A percentile compares a stretch with the other conserved stretches of the same genome.
These are phyloP conservation scores for Epichloe sibirici DNA, from an alignment of 2,329 filamentous ascomycete species.

Conservation along the genomic window DNA sequence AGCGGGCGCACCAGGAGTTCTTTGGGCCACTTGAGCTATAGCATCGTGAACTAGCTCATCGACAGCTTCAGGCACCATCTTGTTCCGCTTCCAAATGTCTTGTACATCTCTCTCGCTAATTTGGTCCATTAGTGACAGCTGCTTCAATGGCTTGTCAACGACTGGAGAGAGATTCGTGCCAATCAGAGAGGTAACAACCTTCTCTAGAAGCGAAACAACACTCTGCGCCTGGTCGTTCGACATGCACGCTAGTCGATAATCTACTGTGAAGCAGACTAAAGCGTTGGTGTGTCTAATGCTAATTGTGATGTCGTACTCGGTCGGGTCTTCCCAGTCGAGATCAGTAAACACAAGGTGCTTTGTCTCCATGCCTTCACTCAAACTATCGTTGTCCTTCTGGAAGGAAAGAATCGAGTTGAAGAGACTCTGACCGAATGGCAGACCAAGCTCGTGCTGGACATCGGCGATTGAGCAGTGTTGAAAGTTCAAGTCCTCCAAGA, in stretches of 20 bases:
- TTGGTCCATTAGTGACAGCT: background rate
- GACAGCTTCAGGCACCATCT: background rate
- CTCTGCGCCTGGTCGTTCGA: background rate
- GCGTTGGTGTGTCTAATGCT: slow-evolving; percentile 6
- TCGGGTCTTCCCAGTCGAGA: slow-evolving; percentile 11
- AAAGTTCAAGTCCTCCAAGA: slow-evolving; percentile 32
- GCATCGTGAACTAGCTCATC: background rate
- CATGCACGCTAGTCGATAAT: background rate
- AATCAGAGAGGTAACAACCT: background rate
- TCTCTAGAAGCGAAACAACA: slow-evolving; percentile 2
- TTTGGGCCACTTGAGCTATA: background rate
- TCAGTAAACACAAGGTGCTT: slow-evolving; percentile 1
- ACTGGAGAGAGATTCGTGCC: background rate
- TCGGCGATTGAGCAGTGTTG: slow-evolving; percentile 37
- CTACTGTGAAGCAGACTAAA: background rate
- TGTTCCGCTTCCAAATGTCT: background rate
- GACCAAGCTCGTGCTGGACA: slow-evolving; percentile 25
- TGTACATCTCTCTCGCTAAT: slow-evolving; percentile 1
- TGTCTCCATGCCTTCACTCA: background rate
- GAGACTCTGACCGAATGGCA: slow-evolving; percentile 9
- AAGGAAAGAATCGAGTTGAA: slow-evolving; percentile 23
- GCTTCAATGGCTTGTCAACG: background rate
- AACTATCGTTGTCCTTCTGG: slow-evolving; percentile 10
- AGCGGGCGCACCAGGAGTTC: background rate
- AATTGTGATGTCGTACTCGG: slow-evolving; percentile 16